Conservation (phyloP, 345 rosid species). For the Euphorbia lathyris region DNA sequence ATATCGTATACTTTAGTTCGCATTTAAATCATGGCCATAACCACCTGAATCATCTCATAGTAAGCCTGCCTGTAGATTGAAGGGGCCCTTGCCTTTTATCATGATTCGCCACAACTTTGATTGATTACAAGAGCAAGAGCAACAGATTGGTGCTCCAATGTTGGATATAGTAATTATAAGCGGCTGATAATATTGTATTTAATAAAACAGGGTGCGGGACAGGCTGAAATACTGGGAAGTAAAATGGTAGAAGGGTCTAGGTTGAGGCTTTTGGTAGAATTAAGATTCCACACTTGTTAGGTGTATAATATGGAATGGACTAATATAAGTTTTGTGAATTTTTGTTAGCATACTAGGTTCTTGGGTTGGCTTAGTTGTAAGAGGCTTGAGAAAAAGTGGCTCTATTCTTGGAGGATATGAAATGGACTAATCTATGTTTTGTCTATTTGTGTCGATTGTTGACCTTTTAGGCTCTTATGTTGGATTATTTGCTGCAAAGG, state of each 20-base stretch:
- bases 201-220: background rate
- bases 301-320: background rate
- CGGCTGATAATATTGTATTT: background rate
- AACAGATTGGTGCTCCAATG: background rate
- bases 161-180: background rate
- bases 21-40: background rate
- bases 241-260: background rate
- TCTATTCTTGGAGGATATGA: background rate
- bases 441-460: too few relatives aligned
- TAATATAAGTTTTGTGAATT: background rate
- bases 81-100: background rate
- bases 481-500: too few relatives aligned
- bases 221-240: background rate
- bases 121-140: constrained; percentile 1
- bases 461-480: too few relatives aligned
- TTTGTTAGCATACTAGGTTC: background rate
- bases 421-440: too few relatives aligned
- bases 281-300: background rate
- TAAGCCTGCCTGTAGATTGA: background rate
- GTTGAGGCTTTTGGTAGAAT: background rate
- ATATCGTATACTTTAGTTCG: background rate
- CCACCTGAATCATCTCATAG: background rate
- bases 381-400: background rate
- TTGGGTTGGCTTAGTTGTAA: background rate
- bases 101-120: background rate